Base-by-base conservation (phyloP, 495 filamentous ascomycete species). In the Penicillium macrosclerotiorum region DNA sequence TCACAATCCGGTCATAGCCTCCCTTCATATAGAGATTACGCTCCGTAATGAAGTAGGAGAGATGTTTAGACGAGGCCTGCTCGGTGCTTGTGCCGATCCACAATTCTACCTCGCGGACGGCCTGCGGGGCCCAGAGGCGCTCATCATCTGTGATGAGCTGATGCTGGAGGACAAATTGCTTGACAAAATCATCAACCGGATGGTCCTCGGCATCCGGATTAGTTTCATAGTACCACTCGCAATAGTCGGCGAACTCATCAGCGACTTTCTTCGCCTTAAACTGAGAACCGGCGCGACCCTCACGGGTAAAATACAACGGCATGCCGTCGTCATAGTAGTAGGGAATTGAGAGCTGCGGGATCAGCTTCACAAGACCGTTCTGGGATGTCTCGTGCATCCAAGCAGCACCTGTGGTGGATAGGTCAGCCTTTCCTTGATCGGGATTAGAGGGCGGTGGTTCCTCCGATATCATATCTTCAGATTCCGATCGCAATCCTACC, bases 301-400 rank as follows among this genome's bases (percentile, higher is more conserved):
- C 49, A 26, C 49, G 37, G 36, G 55, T 59, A 14, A 51, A 59
- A 33, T 55, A 55, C 3, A 59, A 30, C 17, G 55, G 52, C 5
- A 47, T 22, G 2, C 55, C 55, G 31, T 59, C 55, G 26, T 59
- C 55, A 34, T 59, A 59, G 30, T 59, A 59, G 25, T 59, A 59
- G 3, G 51, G 49, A 17, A 59, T 59, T 13, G 37, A 30, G 17
- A 59, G 41, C 11, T 42, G 32, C 4, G 47, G 52, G 37, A 59
- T 59, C 11, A 59, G 52, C 19, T 55, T 59, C 37, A 59, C 55
- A 27, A 59, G 31, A n/a, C 23, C 30, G 24, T 59, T 59, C 48
- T 59, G 55, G 36, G 55, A 59, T 16, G 55, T 59, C 43, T 59
- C 55, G 37, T 59, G 55, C 55, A 59, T 59, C 55, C 55, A 59